phyloP scores from a whole-genome alignment of 768 basidiomycete species.

The Myochromella boudieri region DNA sequence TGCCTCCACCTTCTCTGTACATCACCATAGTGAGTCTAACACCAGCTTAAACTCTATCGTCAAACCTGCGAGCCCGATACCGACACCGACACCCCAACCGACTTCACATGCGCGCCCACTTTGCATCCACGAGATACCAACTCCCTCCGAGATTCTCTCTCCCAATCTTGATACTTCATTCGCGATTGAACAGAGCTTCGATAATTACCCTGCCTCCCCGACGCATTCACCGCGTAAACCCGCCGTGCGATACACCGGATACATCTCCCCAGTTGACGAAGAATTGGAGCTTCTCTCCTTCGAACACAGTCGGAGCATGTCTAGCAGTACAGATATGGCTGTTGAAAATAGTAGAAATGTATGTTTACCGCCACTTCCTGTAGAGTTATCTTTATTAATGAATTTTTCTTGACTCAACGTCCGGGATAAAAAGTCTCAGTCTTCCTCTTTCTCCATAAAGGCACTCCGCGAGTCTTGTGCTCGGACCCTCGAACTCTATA shows the following conservation, averaged over 20 bases:
- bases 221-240: constrained; percentile 5
- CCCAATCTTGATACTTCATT: constrained; percentile 10
- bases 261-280: constrained; percentile 55
- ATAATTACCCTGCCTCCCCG: background rate
- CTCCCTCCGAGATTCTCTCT: constrained; percentile 31
- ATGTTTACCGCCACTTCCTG: background rate
- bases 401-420: background rate
- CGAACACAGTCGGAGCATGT: constrained; percentile 30
- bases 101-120: no score
- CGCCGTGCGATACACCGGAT: constrained; percentile 50
- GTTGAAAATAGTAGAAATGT: constrained; percentile 5
- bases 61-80: constrained; percentile 17
- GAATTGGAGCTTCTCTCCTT: constrained; percentile 52
- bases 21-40: constrained; percentile 22
- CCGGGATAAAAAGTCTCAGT: no score
- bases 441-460: no score
- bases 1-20: constrained; percentile 20
- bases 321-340: background rate
- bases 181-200: background rate
- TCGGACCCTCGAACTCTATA: constrained; percentile 50
- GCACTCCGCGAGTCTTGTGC: constrained; percentile 25
- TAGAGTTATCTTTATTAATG: background rate
- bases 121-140: constrained; percentile 59
- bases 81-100: constrained; percentile 11
- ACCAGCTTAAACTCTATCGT: constrained; percentile 26